These are phyloP conservation scores for Fusarium continuum DNA, from an alignment of 2,329 filamentous ascomycete species.

Conservation along the genomic window DNA sequence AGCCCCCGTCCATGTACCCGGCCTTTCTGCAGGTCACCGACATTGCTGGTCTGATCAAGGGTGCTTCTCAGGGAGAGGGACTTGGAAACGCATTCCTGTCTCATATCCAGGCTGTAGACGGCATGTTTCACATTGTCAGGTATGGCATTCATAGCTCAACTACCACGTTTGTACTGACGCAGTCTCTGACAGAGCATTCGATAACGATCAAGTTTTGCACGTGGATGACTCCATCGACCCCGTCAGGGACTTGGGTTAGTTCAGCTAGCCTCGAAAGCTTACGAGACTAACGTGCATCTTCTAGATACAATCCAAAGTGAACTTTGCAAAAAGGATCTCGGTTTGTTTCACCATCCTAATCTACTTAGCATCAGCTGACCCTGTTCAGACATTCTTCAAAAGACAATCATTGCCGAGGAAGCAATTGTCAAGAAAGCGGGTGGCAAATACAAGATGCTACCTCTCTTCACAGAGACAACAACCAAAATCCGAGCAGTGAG, in stretches of 20 bases:
- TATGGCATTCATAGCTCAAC: slow-evolving; percentile 15
- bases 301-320: slow-evolving; percentile 42
- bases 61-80: slow-evolving; percentile 55
- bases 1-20: slow-evolving; percentile 57
- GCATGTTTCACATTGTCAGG: slow-evolving; percentile 57
- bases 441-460: slow-evolving; percentile 57
- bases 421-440: slow-evolving; percentile 53
- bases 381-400: slow-evolving; percentile 50
- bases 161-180: slow-evolving; percentile 8
- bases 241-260: slow-evolving; percentile 53
- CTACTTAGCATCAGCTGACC: background rate
- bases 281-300: slow-evolving; percentile 2
- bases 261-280: background rate
- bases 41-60: slow-evolving; percentile 57
- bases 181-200: slow-evolving; percentile 49
- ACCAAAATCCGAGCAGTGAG: slow-evolving; percentile 50
- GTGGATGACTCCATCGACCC: slow-evolving; percentile 59
- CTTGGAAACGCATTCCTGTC: slow-evolving; percentile 57
- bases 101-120: slow-evolving; percentile 57
- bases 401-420: slow-evolving; percentile 53
- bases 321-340: slow-evolving; percentile 51
- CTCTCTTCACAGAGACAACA: slow-evolving; percentile 55
- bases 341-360: background rate
- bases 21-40: slow-evolving; percentile 57
- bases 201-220: slow-evolving; percentile 56